Conservation (phyloP, 805 yeast species). For the Candida sonorensis region DNA sequence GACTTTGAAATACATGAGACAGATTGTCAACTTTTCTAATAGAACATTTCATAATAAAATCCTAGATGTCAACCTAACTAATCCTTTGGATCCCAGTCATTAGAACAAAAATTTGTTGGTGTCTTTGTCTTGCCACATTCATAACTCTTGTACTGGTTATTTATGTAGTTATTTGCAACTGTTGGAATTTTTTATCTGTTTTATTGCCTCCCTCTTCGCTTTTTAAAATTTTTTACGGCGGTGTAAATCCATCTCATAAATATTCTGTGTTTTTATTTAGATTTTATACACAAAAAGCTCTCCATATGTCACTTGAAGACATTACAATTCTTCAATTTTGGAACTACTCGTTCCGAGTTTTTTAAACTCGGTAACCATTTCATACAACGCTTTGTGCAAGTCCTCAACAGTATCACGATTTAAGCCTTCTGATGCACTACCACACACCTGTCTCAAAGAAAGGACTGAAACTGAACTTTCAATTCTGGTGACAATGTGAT, state of each 20-base stretch:
- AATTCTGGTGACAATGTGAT: slow-evolving; percentile 60
- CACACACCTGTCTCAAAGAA: slow-evolving; percentile 32
- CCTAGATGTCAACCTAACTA: background rate
- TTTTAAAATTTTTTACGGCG: no score
- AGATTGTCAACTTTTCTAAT: slow-evolving; percentile 2
- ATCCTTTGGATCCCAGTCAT: no score
- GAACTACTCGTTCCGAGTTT: background rate
- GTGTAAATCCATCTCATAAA: no score
- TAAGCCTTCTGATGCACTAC: slow-evolving; percentile 5
- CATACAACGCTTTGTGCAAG: slow-evolving; percentile 17
- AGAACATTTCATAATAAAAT: background rate
- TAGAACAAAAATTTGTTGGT: no score
- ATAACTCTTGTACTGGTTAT: no score
- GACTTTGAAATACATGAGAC: slow-evolving; percentile 15
- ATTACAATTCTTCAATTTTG: no score
- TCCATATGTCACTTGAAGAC: no score
- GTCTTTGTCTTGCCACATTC: no score
- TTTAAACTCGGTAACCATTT: slow-evolving; percentile 3
- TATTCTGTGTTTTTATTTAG: no score
- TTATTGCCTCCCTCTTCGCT: no score
- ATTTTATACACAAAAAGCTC: background rate
- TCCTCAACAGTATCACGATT: slow-evolving; percentile 8
- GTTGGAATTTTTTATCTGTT: no score
- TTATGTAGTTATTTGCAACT: no score
- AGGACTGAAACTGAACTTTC: slow-evolving; percentile 50